phyloP scores from a whole-genome alignment of 2,329 filamentous ascomycete genomes.

The Onygenales sp. region DNA sequence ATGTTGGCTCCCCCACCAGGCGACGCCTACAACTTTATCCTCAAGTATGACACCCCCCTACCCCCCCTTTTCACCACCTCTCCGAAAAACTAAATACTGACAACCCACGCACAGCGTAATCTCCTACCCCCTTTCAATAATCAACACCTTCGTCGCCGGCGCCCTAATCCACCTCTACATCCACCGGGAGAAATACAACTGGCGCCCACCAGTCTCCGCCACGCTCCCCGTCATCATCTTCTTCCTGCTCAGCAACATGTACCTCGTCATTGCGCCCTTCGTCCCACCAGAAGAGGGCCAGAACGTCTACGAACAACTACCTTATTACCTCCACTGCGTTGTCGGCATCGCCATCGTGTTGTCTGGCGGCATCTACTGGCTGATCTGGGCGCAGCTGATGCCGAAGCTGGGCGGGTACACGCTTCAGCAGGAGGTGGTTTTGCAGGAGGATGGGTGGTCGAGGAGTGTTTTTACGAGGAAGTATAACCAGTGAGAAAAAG shows the following conservation, averaged over 20 bases:
- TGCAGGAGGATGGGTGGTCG: conserved; percentile 9
- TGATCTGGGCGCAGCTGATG: conserved; percentile 9
- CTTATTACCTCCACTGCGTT: conserved; percentile 41
- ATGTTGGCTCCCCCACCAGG: conserved; percentile 54
- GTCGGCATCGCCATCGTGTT: conserved; percentile 38
- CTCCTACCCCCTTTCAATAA: conserved; percentile 16
- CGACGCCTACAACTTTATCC: conserved; percentile 51
- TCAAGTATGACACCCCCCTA: conserved; percentile 21
- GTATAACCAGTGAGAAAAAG: neutral
- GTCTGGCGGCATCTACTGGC: conserved; percentile 39
- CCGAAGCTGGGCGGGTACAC: conserved; percentile 6
- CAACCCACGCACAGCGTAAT: conserved; percentile 4
- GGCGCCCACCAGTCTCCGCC: conserved; percentile 48
- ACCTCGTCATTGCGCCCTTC: conserved; percentile 52
- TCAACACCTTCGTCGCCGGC: conserved; percentile 29
- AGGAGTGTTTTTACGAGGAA: conserved; percentile 4
- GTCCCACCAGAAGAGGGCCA: conserved; percentile 35
- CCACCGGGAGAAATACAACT: conserved; percentile 24
- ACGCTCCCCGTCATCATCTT: conserved; percentile 47
- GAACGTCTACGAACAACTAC: conserved; percentile 37
- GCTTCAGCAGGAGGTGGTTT: conserved; percentile 7
- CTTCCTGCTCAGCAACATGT: conserved; percentile 53
- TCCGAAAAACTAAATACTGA: neutral
- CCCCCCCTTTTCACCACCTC: conserved; percentile 32
- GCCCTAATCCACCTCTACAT: conserved; percentile 42